These are phyloP conservation scores for Aspergillus aculeatinus DNA, from an alignment of 2,329 filamentous ascomycete species.

Conservation along the genomic window DNA sequence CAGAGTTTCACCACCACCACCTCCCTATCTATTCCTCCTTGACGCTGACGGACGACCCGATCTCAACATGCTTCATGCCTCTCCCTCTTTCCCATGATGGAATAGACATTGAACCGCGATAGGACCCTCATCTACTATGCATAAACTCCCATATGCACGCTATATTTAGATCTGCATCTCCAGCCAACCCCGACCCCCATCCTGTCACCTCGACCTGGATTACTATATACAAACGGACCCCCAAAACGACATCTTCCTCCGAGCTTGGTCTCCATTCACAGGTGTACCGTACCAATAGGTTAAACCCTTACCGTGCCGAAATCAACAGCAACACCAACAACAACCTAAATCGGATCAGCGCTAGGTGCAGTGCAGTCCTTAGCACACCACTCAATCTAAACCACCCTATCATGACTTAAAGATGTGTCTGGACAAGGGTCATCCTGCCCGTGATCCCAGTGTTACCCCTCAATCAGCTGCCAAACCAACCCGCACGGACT, in stretches of 20 bases:
- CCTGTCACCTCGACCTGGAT: no score
- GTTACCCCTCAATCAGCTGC: not conserved
- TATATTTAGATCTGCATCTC: not conserved
- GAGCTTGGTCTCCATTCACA: not conserved
- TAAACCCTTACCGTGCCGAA: not conserved
- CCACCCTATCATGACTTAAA: not conserved
- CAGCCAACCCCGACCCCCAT: not conserved
- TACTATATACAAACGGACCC: not conserved
- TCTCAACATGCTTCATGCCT: no score
- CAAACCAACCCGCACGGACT: not conserved
- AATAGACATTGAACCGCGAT: no score
- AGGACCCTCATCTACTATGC: not conserved
- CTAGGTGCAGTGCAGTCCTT: not conserved
- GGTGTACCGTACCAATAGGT: not conserved
- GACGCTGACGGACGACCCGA: no score
- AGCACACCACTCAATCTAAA: not conserved
- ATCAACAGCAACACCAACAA: not conserved
- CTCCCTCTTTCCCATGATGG: no score
- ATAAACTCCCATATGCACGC: not conserved
- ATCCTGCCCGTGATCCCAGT: not conserved
- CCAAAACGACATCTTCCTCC: not conserved
- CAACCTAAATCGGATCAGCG: not conserved
- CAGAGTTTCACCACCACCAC: no score
- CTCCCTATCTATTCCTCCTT: no score
- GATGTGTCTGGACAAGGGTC: not conserved